Percentiles rank a stretch among this genome's conserved stretches.
Evolutionary conservation across 1,284 basidiomycete genomes (phyloP).

Genomic region (Trametes polyzona): DNA sequence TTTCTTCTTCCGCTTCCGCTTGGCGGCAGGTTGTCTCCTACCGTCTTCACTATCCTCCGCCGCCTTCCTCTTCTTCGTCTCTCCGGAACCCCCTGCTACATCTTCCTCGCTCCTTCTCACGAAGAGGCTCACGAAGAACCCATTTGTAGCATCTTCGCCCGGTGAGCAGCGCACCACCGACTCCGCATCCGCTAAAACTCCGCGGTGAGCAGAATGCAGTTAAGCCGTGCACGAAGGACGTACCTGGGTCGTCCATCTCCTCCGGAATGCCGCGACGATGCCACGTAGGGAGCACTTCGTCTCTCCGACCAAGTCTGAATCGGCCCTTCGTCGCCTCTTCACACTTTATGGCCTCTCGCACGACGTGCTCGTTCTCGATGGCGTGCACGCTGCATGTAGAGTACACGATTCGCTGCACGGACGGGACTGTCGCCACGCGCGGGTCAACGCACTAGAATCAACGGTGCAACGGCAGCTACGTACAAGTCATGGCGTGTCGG

Average conservation of each 20-base stretch:
- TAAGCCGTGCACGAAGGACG: no score
- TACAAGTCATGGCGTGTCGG: constrained; percentile 94
- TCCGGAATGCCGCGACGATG: constrained; percentile 72
- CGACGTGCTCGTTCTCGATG: constrained; percentile 89
- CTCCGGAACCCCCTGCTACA: neutral
- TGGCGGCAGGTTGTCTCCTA: constrained; percentile 2
- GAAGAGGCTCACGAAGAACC: constrained; percentile 94
- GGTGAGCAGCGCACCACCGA: constrained; percentile 85
- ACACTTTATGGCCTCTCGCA: constrained; percentile 71
- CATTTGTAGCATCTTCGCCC: constrained; percentile 88
- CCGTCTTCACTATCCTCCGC: neutral
- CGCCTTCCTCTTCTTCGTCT: constrained; percentile 2
- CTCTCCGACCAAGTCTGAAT: constrained; percentile 71
- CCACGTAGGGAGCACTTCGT: constrained; percentile 79
- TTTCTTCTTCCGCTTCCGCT: constrained; percentile 31
- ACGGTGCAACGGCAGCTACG: constrained; percentile 24
- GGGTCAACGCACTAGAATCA: neutral
- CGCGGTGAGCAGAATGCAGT: no score
- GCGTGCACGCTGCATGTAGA: constrained; percentile 95
- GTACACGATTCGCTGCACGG: constrained; percentile 81
- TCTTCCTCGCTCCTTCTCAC: constrained; percentile 37
- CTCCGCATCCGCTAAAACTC: constrained; percentile 60
- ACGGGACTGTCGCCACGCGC: constrained; percentile 50
- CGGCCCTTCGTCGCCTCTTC: constrained; percentile 60
- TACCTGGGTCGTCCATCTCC: constrained; percentile 58